These are phyloP conservation scores for Candida pseudofarinosa DNA, from an alignment of 805 yeast genomes.

Conservation along the genomic window DNA sequence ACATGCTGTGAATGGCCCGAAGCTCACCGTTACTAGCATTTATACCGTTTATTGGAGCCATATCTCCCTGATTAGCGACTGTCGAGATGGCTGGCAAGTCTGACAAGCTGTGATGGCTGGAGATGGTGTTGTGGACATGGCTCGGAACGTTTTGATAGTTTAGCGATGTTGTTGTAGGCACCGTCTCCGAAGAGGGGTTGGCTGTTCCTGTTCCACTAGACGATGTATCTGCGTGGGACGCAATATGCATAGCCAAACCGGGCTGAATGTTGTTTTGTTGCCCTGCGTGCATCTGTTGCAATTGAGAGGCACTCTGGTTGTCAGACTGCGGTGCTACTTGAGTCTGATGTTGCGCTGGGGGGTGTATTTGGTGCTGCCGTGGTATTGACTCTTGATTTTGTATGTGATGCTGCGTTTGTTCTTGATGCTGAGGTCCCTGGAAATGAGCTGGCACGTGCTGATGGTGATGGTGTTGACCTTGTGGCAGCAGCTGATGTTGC, in stretches of 20 bases:
- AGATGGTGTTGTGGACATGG: slow-evolving; percentile 1
- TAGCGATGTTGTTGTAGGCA: slow-evolving; percentile 3
- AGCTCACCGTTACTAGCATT: slow-evolving; percentile 13
- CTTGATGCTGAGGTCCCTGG: background rate
- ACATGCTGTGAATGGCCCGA: slow-evolving; percentile 25
- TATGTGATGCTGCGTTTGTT: background rate
- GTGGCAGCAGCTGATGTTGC: slow-evolving; percentile 1
- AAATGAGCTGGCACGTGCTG: slow-evolving; percentile 1
- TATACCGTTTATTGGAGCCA: background rate
- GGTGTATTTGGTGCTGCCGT: background rate
- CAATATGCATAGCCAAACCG: slow-evolving; percentile 1
- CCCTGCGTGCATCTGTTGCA: background rate
- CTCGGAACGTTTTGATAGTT: slow-evolving; percentile 7
- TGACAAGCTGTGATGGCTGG: slow-evolving; percentile 22
- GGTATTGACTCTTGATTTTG: slow-evolving; percentile 1
- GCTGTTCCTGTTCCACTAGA: background rate
- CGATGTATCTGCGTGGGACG: background rate
- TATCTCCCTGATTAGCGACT: slow-evolving; percentile 2
- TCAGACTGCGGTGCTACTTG: background rate
- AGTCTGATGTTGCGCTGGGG: background rate
- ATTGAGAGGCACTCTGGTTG: background rate
- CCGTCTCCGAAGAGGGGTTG: slow-evolving; percentile 4
- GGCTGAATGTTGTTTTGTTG: slow-evolving; percentile 2
- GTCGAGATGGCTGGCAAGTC: slow-evolving; percentile 20
- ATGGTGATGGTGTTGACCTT: slow-evolving; percentile 3